Percentiles rank a stretch among this genome's conserved stretches.
Evolutionary conservation across 306 rosid genomes (phyloP).

Genomic region (Benincasa hispida): DNA sequence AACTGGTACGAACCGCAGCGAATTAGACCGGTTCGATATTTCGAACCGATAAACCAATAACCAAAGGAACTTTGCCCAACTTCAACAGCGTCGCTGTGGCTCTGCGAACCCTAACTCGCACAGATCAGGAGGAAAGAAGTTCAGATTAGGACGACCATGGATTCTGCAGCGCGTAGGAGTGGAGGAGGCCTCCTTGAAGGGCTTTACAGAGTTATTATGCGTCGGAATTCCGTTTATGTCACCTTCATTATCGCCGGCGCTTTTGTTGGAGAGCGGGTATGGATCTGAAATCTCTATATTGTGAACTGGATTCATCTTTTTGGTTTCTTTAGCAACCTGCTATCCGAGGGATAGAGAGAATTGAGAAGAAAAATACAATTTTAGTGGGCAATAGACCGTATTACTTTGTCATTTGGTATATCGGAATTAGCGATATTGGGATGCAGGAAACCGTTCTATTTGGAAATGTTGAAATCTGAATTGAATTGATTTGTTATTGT

Average conservation of each 20-base stretch:
- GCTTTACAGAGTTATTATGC: conserved; percentile 77
- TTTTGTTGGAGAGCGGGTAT: conserved; percentile 84
- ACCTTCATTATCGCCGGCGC: conserved; percentile 93
- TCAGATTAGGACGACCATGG: conserved; percentile 28
- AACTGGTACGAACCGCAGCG: neutral
- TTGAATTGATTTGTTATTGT: neutral
- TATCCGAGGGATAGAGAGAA: neutral
- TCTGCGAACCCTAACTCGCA: conserved; percentile 11
- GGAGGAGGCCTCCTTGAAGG: conserved; percentile 76
- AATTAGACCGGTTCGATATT: neutral
- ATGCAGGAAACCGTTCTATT: neutral
- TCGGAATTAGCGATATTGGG: neutral
- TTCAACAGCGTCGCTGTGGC: neutral
- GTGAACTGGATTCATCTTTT: neutral
- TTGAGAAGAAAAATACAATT: neutral
- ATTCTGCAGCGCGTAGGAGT: conserved; percentile 40
- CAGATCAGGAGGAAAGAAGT: conserved; percentile 19
- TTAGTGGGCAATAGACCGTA: neutral
- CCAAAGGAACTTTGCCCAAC: neutral
- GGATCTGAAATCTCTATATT: conserved; percentile 5
- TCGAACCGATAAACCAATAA: neutral
- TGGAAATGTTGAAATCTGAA: neutral
- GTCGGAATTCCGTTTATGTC: conserved; percentile 91
- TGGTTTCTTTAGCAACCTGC: neutral
- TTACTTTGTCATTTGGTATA: neutral